Evolutionary conservation across 2,329 filamentous ascomycete genomes (phyloP), one percentile per base, ranked within the genome.

Genomic region (Pseudogymnoascus sp.): DNA sequence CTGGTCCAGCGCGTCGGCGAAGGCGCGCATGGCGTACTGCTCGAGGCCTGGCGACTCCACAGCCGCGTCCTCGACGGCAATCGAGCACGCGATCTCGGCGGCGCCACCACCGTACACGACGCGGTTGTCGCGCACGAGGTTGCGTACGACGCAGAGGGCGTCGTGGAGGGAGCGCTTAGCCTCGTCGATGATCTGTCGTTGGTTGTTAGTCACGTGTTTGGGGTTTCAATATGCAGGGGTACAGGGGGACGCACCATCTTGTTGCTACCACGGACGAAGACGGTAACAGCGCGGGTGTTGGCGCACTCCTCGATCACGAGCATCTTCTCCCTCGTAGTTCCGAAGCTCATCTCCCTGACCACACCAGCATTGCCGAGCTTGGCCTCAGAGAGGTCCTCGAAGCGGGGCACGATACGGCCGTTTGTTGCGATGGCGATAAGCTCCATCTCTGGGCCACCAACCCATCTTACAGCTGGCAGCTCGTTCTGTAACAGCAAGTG

Each of bases 311-410:
- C 96, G 71, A 99, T 99, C 64, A 99, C 91, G 71, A 99, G 82
- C 95, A 99, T 99, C 86, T 99, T 97, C 79, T 99, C 95, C 73
- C 95, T 86, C 47, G 95, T 99, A 1, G 95, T 99, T 71, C 95
- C 95, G 72, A 99, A 99, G 29, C 86, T 89, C 89, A 99, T 92
- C 78, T 99, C 93, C 68, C 92, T 85, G 64, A 99, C 95, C 59
- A 96, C 78, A 65, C 95, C 95, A 21, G 95, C 95, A 24, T 80
- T 88, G 67, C 95, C 95, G 53, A 99, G 86, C 82, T 99, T 99
- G 74, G 92, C 90, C 5, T 90, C 78, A 71, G 85, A 95, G 68
- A 99, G 81, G 73, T 99, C 95, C 78, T 97, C 95, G 75, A 99
- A 99, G 66, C 95, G 86, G 44, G 95, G 96, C 64, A 99, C 95